Conservation (phyloP, 805 yeast genomes). For the Yueomyces sp. region DNA sequence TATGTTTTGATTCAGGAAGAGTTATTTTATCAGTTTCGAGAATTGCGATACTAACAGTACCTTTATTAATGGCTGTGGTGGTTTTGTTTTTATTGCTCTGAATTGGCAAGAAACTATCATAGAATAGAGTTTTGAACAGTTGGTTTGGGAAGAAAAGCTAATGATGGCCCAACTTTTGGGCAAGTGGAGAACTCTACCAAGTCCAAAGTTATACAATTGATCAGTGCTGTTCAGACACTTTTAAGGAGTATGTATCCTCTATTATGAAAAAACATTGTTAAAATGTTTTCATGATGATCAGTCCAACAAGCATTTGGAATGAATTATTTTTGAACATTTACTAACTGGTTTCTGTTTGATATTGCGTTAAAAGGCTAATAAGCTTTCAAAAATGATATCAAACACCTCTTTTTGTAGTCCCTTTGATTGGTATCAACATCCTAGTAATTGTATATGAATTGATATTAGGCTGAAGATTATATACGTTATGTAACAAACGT, state of each 20-base stretch:
- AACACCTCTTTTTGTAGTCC: slow-evolving; percentile 27
- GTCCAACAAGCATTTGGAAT: too few species aligned
- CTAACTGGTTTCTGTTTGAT: background rate
- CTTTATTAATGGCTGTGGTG: background rate
- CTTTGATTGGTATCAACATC: slow-evolving; percentile 54
- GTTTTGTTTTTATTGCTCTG: too few species aligned
- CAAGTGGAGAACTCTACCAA: slow-evolving; percentile 38
- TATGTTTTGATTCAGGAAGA: slow-evolving; percentile 5
- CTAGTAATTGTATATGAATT: slow-evolving; percentile 59
- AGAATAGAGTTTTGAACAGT: slow-evolving; percentile 15
- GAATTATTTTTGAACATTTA: background rate
- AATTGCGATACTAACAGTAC: too few species aligned
- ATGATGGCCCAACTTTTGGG: slow-evolving; percentile 31
- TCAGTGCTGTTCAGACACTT: slow-evolving; percentile 63
- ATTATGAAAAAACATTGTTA: background rate
- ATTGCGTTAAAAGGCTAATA: too few species aligned
- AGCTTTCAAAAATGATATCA: too few species aligned
- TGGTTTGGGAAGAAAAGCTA: slow-evolving; percentile 31
- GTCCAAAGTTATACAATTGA: slow-evolving; percentile 46
- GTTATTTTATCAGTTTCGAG: background rate
- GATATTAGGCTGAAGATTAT: slow-evolving; percentile 36
- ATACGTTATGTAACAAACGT: too few species aligned
- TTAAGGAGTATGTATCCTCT: slow-evolving; percentile 38
- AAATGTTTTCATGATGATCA: background rate
- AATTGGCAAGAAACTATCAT: too few species aligned